Evolutionary conservation across 495 filamentous ascomycete genomes (phyloP).

Genomic region (Xylaria scruposa): DNA sequence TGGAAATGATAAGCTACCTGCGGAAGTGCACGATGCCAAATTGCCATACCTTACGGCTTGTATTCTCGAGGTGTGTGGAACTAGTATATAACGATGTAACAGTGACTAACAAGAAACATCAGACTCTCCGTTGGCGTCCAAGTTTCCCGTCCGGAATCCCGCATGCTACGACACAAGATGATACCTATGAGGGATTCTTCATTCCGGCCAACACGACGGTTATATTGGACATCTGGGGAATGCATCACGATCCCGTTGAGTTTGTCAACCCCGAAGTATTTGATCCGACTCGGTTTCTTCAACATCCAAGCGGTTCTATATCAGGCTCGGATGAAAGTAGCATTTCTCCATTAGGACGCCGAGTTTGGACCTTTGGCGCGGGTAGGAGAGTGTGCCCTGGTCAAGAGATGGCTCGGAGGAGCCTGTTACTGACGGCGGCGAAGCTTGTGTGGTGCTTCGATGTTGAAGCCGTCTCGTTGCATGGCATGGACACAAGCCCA

Average conservation of each 20-base stretch:
- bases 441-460: conserved; percentile 32
- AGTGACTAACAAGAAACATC: background rate
- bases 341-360: background rate
- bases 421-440: conserved; percentile 32
- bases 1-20: conserved; percentile 42
- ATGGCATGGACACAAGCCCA: conserved; percentile 21
- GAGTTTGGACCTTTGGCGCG: conserved; percentile 28
- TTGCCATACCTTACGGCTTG: conserved; percentile 25
- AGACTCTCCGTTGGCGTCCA: conserved; percentile 47
- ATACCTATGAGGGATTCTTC: conserved; percentile 43
- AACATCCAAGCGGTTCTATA: conserved; percentile 24
- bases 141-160: conserved; percentile 39
- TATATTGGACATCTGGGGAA: conserved; percentile 40
- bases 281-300: conserved; percentile 40
- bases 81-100: background rate
- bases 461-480: conserved; percentile 12
- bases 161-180: conserved; percentile 39
- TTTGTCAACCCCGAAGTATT: conserved; percentile 44
- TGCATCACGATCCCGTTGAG: conserved; percentile 35
- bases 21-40: conserved; percentile 12
- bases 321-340: background rate
- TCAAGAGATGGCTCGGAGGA: conserved; percentile 39
- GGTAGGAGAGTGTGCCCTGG: conserved; percentile 27
- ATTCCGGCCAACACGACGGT: conserved; percentile 44
- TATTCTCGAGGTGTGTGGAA: conserved; percentile 17